Conservation (phyloP, 1,284 basidiomycete genomes). For the Cryptococcus sp. region DNA sequence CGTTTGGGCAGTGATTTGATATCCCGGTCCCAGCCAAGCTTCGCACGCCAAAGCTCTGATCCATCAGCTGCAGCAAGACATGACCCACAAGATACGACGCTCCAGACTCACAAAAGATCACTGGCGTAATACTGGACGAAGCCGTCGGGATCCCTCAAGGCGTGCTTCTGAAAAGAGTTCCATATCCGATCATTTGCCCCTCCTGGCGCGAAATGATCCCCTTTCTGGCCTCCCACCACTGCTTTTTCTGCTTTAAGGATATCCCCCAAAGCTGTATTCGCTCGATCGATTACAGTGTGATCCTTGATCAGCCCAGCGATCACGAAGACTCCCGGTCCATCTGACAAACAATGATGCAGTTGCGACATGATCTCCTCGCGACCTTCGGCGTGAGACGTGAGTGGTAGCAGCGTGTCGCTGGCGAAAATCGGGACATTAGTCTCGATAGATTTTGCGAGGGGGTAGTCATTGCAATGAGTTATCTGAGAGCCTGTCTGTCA, state of each 20-base stretch:
- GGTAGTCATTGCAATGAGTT: not conserved
- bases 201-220: not conserved
- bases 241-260: not conserved
- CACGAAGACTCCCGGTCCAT: conserved; percentile 12
- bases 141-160: conserved; percentile 4
- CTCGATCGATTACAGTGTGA: conserved; percentile 3
- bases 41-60: conserved; percentile 6
- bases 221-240: not conserved
- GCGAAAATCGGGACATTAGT: not conserved
- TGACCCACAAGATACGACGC: not conserved
- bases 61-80: not conserved
- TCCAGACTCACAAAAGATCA: conserved; percentile 4
- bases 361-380: conserved; percentile 5
- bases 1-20: conserved; percentile 9
- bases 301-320: conserved; percentile 1
- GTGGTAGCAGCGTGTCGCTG: too few species aligned
- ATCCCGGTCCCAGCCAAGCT: conserved; percentile 13
- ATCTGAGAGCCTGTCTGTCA: not conserved
- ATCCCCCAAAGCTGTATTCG: not conserved
- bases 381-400: conserved; percentile 1
- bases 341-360: conserved; percentile 4
- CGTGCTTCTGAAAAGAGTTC: conserved; percentile 5
- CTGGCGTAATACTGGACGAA: conserved; percentile 10
- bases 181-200: conserved; percentile 4
- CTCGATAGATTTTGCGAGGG: not conserved